Evolutionary conservation across 2,329 filamentous ascomycete genomes (phyloP).

Genomic region (Acrocalymma vagum): DNA sequence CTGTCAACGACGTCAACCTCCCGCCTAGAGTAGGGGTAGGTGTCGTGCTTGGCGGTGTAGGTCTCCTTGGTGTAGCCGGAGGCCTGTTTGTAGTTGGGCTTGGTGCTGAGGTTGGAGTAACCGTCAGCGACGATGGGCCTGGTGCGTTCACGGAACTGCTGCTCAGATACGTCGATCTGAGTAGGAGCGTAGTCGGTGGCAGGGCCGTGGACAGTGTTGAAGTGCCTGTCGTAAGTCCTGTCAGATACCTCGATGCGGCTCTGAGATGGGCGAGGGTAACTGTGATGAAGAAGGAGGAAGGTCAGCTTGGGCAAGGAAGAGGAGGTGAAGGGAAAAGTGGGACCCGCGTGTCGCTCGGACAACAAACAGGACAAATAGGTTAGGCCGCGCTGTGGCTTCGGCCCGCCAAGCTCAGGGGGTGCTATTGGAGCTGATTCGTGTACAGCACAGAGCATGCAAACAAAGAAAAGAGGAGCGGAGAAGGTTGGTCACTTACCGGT

Average conservation of each 20-base stretch:
- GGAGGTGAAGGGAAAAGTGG: constrained; percentile 48
- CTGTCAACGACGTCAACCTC: constrained; percentile 45
- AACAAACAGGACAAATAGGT: constrained; percentile 48
- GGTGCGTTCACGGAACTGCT: constrained; percentile 72
- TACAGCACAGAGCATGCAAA: constrained; percentile 34
- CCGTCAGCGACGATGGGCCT: constrained; percentile 61
- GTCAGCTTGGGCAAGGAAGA: constrained; percentile 50
- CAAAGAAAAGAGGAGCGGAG: constrained; percentile 26
- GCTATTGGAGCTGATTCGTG: constrained; percentile 40
- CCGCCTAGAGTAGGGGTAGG: constrained; percentile 45
- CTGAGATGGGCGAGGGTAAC: constrained; percentile 68
- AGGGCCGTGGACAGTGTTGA: constrained; percentile 56
- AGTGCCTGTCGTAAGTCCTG: constrained; percentile 55
- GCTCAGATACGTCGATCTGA: constrained; percentile 64
- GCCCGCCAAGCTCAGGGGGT: constrained; percentile 46
- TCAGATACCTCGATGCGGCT: constrained; percentile 73
- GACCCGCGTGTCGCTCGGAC: constrained; percentile 47
- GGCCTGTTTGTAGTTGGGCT: constrained; percentile 49
- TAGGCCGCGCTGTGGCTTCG: constrained; percentile 40
- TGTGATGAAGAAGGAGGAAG: constrained; percentile 49
- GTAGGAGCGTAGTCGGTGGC: constrained; percentile 64
- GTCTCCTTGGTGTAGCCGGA: constrained; percentile 47
- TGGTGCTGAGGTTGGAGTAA: constrained; percentile 45
- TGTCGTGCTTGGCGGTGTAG: constrained; percentile 52
- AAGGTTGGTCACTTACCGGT: constrained; percentile 41